Evolutionary conservation across 129 eudicot species (phyloP).

Genomic region (Centella asiatica): DNA sequence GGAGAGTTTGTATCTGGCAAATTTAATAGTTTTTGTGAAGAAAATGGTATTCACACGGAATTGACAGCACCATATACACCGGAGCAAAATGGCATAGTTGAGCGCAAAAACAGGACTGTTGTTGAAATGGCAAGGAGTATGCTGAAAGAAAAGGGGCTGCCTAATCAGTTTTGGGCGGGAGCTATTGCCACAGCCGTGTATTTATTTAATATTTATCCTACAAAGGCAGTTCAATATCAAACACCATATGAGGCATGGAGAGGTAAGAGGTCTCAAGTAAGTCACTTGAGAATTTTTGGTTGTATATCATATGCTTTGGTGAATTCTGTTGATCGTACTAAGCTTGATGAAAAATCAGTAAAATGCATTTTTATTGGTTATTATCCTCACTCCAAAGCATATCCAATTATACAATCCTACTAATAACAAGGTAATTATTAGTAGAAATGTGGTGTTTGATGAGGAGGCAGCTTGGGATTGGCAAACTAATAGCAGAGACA

Average conservation of each 20-base stretch:
- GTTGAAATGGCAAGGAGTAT: conserved; percentile 5
- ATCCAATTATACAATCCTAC: not conserved
- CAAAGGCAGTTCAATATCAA: not conserved
- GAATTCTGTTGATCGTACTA: not conserved
- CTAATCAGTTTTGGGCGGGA: conserved; percentile 6
- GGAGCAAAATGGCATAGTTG: not conserved
- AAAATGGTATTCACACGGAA: not conserved
- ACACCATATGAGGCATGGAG: conserved; percentile 2
- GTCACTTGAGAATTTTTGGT: not conserved
- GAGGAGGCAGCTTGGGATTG: not conserved
- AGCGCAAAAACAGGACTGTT: conserved; percentile 1
- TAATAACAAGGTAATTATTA: not conserved
- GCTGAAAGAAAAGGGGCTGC: conserved; percentile 1
- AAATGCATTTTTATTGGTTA: conserved; percentile 11
- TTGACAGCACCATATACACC: not conserved
- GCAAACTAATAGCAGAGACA: not conserved
- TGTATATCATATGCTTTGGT: not conserved
- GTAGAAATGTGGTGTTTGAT: conserved; percentile 1
- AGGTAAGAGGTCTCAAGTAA: not conserved
- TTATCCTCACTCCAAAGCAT: not conserved
- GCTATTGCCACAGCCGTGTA: not conserved
- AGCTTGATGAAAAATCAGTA: not conserved
- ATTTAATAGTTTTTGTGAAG: not conserved
- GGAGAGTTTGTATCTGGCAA: not conserved
- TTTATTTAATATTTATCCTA: conserved; percentile 7